phyloP scores from a whole-genome alignment of 305 asterid genomes.

The Fraxinus velutina region DNA sequence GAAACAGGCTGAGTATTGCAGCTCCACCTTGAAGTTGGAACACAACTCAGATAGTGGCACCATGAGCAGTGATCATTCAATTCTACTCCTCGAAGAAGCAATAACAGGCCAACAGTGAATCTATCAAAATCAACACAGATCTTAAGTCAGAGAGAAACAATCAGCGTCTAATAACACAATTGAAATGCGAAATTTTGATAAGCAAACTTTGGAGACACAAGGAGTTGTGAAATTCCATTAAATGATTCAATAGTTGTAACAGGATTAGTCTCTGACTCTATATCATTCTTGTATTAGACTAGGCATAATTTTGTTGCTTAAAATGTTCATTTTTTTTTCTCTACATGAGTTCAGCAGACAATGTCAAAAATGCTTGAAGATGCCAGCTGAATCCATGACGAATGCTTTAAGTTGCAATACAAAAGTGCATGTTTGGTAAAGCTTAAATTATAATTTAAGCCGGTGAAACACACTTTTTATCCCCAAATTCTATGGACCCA shows the following conservation, averaged over 20 bases:
- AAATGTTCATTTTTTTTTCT: not conserved
- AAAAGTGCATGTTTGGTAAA: not conserved
- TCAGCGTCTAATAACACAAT: not conserved
- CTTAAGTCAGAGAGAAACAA: not conserved
- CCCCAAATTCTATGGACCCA: not conserved
- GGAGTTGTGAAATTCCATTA: not conserved
- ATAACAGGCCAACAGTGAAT: slow-evolving; percentile 45
- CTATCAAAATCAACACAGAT: slow-evolving; percentile 22
- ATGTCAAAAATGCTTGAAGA: not conserved
- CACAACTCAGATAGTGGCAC: slow-evolving; percentile 66
- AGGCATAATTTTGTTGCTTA: not conserved
- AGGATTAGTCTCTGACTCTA: not conserved
- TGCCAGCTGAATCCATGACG: not conserved
- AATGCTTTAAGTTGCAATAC: not conserved
- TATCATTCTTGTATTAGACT: not conserved
- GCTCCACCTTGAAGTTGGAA: slow-evolving; percentile 59
- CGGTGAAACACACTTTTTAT: not conserved
- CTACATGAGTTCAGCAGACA: not conserved
- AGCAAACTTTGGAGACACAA: not conserved
- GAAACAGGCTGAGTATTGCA: slow-evolving; percentile 52
- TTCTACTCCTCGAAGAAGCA: slow-evolving; percentile 57
- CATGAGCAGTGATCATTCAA: slow-evolving; percentile 58
- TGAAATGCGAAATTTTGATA: not conserved
- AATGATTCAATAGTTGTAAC: not conserved
- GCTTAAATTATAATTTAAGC: not conserved